A percentile compares a stretch with the other conserved stretches of the same genome.
phyloP scores from a whole-genome alignment of 257 asterid species.

The Mitragyna speciosa region DNA sequence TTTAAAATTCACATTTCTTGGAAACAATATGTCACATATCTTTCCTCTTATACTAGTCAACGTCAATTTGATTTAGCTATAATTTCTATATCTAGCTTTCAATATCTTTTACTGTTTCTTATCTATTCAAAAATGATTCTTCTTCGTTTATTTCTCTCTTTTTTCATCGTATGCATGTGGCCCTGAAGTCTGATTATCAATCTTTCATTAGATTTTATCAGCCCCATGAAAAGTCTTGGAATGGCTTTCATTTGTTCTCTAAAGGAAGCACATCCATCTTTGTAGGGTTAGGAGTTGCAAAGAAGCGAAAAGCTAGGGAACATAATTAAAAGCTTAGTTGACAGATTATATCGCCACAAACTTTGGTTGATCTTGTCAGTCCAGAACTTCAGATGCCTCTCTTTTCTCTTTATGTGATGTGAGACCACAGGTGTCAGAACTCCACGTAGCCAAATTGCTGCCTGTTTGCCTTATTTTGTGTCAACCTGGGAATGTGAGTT shows the following conservation, averaged over 20 bases:
- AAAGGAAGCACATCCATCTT: too few relatives aligned
- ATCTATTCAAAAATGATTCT: background rate
- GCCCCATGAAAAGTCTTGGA: background rate
- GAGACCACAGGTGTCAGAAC: background rate
- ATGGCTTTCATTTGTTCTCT: background rate
- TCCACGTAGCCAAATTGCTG: background rate
- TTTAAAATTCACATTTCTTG: background rate
- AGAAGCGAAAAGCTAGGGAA: background rate
- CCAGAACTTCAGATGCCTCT: background rate
- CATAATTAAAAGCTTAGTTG: slow-evolving; percentile 1
- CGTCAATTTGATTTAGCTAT: background rate
- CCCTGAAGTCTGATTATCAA: background rate
- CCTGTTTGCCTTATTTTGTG: background rate
- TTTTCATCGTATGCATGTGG: background rate
- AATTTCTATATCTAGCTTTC: slow-evolving; percentile 9
- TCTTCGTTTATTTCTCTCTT: background rate
- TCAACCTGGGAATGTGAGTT: background rate
- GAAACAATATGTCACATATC: background rate
- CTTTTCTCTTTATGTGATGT: background rate
- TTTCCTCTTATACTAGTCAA: background rate
- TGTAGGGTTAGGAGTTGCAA: too few relatives aligned
- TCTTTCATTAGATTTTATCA: background rate
- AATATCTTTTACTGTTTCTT: background rate
- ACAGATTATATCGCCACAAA: background rate
- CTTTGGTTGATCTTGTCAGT: background rate